Base-by-base conservation (phyloP, 2,329 filamentous ascomycete genomes). In the Dactylellina leptospora region DNA sequence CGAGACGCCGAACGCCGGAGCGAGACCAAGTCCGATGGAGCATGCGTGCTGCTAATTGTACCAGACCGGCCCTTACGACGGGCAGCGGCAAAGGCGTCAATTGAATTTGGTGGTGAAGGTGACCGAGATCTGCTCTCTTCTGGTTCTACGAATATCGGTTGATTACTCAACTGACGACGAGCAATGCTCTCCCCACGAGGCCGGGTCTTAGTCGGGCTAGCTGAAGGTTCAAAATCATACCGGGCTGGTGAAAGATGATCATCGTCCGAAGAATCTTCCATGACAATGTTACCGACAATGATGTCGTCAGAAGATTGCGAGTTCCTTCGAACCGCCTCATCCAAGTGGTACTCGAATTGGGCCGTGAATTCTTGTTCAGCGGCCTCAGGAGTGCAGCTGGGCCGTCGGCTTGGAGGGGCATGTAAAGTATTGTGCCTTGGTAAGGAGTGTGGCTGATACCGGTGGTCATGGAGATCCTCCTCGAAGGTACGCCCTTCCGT, bases 91-190 rank as follows among this genome's bases (percentile, higher is more conserved):
- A 99, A 99, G 2, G 95, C 95, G 80, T 97, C 96, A 55, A 99
- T 92, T 0, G 95, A 99, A 80, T 97, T 99, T 5, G 95, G 95
- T 9, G 93, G 93, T 4, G 95, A 97, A 1, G 86, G 82, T 0
- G 91, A 92, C 61, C 91, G 85, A 50, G 85, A 86, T 28, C 68
- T 64, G 23, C 25, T 53, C 27, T 64, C 68, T 4, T 63, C 68
- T 11, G 36, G 18, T 8, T 72, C 79, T 78, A 54, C 80, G 76
- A 56, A 78, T 77, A 25, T 81, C 80, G 47, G 82, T 79, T 61
- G 78, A 76, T 48, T 77, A 75, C 11, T 81, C 77, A 23, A 82
- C 79, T 74, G 83, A 76, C 68, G 84, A 82, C 36, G 82, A 79
- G 50, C 84, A 85, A 72, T 88, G 86, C 3, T 93, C 40, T 90